Percentiles rank a stretch among this genome's conserved stretches.
Conservation (phyloP, 2,329 filamentous ascomycete species). For the Fonsecaea multimorphosa region DNA sequence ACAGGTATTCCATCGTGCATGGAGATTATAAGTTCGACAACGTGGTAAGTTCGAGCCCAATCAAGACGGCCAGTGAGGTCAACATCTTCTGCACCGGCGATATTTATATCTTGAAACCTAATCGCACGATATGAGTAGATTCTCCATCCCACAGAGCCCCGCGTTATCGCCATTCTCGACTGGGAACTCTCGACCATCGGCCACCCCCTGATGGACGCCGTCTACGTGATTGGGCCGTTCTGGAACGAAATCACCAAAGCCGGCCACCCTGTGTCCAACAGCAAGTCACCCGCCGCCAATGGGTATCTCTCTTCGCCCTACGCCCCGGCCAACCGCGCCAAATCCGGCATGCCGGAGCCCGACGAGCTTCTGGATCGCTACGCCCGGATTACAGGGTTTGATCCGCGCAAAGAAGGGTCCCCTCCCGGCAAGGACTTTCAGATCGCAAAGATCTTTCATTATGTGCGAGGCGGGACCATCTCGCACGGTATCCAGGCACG, state of each 20-base stretch:
- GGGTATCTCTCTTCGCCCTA: constrained; percentile 20
- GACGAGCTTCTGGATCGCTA: constrained; percentile 31
- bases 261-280: constrained; percentile 2
- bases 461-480: constrained; percentile 31
- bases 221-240: constrained; percentile 30
- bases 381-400: constrained; percentile 24
- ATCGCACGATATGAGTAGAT: constrained; percentile 14
- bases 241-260: constrained; percentile 22
- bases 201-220: constrained; percentile 66
- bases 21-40: constrained; percentile 90
- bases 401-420: constrained; percentile 23
- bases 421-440: constrained; percentile 30
- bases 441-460: constrained; percentile 32
- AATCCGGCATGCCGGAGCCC: constrained; percentile 28
- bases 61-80: neutral
- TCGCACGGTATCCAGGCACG: constrained; percentile 34
- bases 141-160: constrained; percentile 78
- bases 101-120: neutral
- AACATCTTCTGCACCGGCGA: neutral
- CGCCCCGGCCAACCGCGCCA: constrained; percentile 18
- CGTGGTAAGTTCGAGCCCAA: constrained; percentile 55
- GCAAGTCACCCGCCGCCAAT: constrained; percentile 8
- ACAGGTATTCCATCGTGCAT: constrained; percentile 75
- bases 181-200: constrained; percentile 94
- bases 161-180: constrained; percentile 84